Base-by-base conservation (phyloP, 2,329 filamentous ascomycete genomes). In the Penicillium sp. region DNA sequence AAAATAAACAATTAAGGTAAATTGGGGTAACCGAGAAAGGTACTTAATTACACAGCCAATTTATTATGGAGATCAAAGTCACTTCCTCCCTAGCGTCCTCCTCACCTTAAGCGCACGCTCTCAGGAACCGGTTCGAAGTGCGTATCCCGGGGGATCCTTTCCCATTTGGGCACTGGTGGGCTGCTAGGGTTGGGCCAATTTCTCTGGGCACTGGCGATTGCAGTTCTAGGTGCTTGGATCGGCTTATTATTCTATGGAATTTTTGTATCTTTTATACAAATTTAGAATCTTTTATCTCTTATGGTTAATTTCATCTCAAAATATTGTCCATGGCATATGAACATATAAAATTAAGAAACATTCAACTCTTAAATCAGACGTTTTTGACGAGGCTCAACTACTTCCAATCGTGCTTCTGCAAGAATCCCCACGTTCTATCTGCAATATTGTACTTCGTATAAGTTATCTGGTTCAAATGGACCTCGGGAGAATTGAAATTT, bases 211-310 rank as follows among this genome's bases (percentile, higher is more conserved):
- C 16, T 32, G 46, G 46, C 46, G 8, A 46, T 50, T 52, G 3
- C 35, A 27, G 48, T 46, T 53, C 45, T 49, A 49, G 46, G 39
- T 49, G 49, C 34, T 34, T 27, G 5, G 50, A 53, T 53, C 34
- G 27, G 9, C 47, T 51, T 21, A 16, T 39, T 39, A 18, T 32
- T 12, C 9, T 12, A 31, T 31, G 23, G 23, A 23, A 3, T 23
- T 23, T 3, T 23, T 23, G 23, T 23, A 23, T 23, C 23, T 23
- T 23, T 23, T 23, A 23, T 23, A 23, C 23, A 23, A 23, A 23
- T 23, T 23, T 23, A 23, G 23, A 23, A 23, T 23, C 23, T 23
- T 23, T 23, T 23, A 23, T 31, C 29, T 31, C 31, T 32, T 32
- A 32, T 9, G 9, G 10, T 29, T 29, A 29, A 29, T 12, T 29